Percentiles rank a stretch among this genome's conserved stretches.
Evolutionary conservation across 306 rosid species (phyloP).

Genomic region (Cotoneaster glaucophyllus): DNA sequence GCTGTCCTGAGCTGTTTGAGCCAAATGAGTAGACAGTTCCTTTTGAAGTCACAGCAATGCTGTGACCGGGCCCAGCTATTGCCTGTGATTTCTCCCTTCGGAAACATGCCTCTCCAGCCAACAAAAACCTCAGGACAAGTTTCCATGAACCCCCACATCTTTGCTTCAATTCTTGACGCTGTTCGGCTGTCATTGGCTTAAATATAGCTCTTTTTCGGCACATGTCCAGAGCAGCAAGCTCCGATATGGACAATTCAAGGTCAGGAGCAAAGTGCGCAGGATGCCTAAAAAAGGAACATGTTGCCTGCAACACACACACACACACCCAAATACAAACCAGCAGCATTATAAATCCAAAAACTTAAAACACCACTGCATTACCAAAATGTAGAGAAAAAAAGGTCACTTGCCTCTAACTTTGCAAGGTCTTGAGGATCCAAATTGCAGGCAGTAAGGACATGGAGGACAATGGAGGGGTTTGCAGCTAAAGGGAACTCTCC

Average conservation of each 20-base stretch:
- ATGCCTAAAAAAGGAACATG: constrained; percentile 88
- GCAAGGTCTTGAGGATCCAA: constrained; percentile 95
- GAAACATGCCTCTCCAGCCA: constrained; percentile 84
- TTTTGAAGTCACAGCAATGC: constrained; percentile 78
- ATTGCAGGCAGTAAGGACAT: constrained; percentile 76
- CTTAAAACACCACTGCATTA: constrained; percentile 4
- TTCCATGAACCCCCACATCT: constrained; percentile 96
- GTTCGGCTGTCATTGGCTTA: constrained; percentile 72
- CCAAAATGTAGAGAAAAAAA: constrained; percentile 16
- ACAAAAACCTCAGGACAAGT: constrained; percentile 79
- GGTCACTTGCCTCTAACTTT: constrained; percentile 80
- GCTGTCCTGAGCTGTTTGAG: constrained; percentile 89
- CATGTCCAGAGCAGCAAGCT: constrained; percentile 93
- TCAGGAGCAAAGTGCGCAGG: constrained; percentile 85
- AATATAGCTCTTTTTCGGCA: constrained; percentile 85
- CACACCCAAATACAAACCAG: constrained; percentile 32
- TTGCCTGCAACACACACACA: constrained; percentile 64
- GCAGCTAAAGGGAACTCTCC: constrained; percentile 98
- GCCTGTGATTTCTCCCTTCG: constrained; percentile 92
- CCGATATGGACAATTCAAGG: constrained; percentile 57
- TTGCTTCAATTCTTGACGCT: constrained; percentile 58
- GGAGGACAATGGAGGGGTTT: constrained; percentile 85
- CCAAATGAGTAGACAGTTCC: constrained; percentile 84
- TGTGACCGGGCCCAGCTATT: constrained; percentile 95
- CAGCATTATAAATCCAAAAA: constrained; percentile 28